Base-by-base conservation (phyloP, 2,329 filamentous ascomycete genomes). In the Arthrinium phaeospermum region DNA sequence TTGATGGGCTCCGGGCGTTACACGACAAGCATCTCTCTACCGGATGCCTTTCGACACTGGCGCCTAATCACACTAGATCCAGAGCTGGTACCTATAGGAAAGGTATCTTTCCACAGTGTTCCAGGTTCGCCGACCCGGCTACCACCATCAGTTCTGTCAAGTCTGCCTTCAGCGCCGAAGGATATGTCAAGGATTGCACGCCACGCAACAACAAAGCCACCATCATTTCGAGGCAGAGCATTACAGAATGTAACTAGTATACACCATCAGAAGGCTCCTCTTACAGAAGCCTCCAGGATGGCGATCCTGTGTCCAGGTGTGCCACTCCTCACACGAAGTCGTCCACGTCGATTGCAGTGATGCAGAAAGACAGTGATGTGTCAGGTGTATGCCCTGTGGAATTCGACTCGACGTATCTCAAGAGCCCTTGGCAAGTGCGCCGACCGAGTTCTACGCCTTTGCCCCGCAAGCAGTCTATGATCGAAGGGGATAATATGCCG, bases 161-260 rank as follows among this genome's bases (percentile, higher is more conserved):
- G 41, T 76, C 80, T 41, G 78, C 75, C 10, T 79, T 81, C 61
- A 71, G 12, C 46, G 73, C 8, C 53, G 72, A 41, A 70, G 51
- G 57, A 71, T 24, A 22, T 53, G 49, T 6, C 19, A 41, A 12
- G 44, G 47, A n/a, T 10, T 41, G 30, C 27, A 45, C 51, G 46
- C 34, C 64, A 49, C 22, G 37, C 53, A 10, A 64, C 72, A 53
- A 73, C 14, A 78, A 75, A 72, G 72, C 77, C 10, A 80, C 78
- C 10, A 78, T 76, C 47, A 76, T 81, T 70, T 79, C 79, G 24
- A 78, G 78, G 47, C 79, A 79, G 53, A 80, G 79, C 51, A 76
- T 81, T n/a, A 80, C 78, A 27, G 78, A 81, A 68, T 76, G 80
- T 51, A 75, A 76, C 64, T 81, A 77, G 80, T 76, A 74, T 41